These are phyloP conservation scores for Cymbopogon citratus DNA, from an alignment of 176 grass and related monocot genomes.

Conservation along the genomic window DNA sequence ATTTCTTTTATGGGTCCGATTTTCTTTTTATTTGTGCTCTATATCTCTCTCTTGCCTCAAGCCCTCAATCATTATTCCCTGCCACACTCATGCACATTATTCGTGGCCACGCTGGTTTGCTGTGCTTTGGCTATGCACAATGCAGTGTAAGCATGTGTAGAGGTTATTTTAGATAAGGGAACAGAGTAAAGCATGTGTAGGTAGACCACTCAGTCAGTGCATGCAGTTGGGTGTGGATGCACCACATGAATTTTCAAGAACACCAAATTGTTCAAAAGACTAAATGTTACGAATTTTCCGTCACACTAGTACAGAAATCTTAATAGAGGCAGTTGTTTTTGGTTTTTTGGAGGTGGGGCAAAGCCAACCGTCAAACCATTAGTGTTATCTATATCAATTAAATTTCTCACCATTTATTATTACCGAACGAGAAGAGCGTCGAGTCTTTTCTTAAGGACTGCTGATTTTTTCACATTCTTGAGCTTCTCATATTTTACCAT, in stretches of 20 bases:
- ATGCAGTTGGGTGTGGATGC: constrained; percentile 3
- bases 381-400: not conserved
- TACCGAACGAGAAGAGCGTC: not conserved
- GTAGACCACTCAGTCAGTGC: constrained; percentile 7
- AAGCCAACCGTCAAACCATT: not conserved
- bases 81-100: constrained; percentile 26
- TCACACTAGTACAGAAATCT: too few species aligned
- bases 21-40: not conserved
- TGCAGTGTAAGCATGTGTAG: constrained; percentile 24
- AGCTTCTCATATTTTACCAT: not conserved
- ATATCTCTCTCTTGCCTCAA: not conserved
- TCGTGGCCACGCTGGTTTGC: constrained; percentile 38
- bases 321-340: too few species aligned
- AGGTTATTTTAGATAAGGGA: too few species aligned
- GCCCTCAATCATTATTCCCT: constrained; percentile 38
- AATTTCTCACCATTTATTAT: not conserved
- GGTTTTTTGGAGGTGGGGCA: too few species aligned
- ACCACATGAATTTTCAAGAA: not conserved
- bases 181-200: constrained; percentile 25
- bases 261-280: not conserved
- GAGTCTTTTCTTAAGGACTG: not conserved
- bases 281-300: too few species aligned
- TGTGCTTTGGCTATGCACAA: constrained; percentile 43
- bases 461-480: not conserved
- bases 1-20: not conserved